Base-by-base conservation (phyloP, 768 basidiomycete genomes). In the Ramaria rubella region DNA sequence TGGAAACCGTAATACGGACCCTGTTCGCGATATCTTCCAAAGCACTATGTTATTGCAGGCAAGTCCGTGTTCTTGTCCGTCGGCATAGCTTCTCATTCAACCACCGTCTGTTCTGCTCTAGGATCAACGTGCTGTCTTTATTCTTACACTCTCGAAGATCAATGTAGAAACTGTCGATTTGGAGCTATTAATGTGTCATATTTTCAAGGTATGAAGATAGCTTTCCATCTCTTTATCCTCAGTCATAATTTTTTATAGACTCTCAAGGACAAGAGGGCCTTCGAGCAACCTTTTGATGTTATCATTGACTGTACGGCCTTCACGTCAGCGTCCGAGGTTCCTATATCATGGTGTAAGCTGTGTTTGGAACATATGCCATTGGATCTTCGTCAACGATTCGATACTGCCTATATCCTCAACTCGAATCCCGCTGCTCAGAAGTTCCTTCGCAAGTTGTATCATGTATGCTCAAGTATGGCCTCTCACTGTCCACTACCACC, bases 291-390 rank as follows among this genome's bases (percentile, higher is more conserved):
- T 3, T 89, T 85, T 64, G 87, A 91, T 46, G 72, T 94, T 48
- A 79, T 94, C 60, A 65, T 93, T 30, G 91, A 94, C 62, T 91
- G 86, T 69, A 92, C 90, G 33, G 79, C 78, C 8, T 92, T 93
- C 66, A 77, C 82, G 3, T 75, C 85, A 2, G 77, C 78, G 9
- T 88, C 89, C 0, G 88, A 92, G 68, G 73, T 92, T 7, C 91
- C 92, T 0, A 72, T 88, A 8, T 85, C 87, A 59, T 90, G 87
- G 86, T 65, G 92, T 45, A 89, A 86, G 68, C 86, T 82, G 53
- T 85, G 86, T 58, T 78, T 83, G 12, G 87, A 91, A 65, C 72
- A 89, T 19, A 80, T 87, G 53, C 89, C 91, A 5, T 66, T 68
- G 24, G 88, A 92, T 58, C 78, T 90, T 54, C 78, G 85, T 40